A percentile compares a stretch with the other conserved stretches of the same genome.
These are phyloP conservation scores for Entomortierella chlamydospora DNA, from an alignment of 192 early-diverging fungal genomes.

Conservation along the genomic window DNA sequence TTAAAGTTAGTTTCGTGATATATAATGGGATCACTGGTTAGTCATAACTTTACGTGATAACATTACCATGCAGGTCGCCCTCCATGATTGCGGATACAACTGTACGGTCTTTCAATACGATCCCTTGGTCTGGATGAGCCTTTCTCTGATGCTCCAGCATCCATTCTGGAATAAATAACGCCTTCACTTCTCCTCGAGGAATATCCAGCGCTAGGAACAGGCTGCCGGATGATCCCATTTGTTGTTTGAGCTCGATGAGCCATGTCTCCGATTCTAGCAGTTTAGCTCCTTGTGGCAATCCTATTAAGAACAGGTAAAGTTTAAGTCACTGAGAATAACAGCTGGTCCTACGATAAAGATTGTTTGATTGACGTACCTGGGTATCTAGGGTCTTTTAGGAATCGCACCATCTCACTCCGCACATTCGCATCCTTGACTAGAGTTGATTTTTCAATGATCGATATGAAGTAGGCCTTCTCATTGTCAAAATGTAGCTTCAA, in stretches of 20 bases:
- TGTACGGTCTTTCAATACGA: conserved; percentile 19
- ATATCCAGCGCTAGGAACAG: conserved; percentile 45
- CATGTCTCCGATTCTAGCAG: conserved; percentile 32
- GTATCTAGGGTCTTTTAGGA: conserved; percentile 22
- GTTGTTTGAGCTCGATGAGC: conserved; percentile 40
- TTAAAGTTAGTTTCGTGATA: too few relatives aligned
- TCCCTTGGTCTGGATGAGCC: conserved; percentile 1
- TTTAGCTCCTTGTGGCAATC: not conserved
- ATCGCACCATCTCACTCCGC: conserved; percentile 11
- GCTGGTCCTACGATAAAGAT: too few relatives aligned
- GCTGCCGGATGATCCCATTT: conserved; percentile 12
- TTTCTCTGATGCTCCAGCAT: conserved; percentile 14
- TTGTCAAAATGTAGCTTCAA: conserved; percentile 12
- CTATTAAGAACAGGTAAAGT: not conserved
- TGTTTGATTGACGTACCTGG: conserved; percentile 20
- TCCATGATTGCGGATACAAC: conserved; percentile 26
- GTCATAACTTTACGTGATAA: too few relatives aligned
- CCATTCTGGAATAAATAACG: conserved; percentile 29
- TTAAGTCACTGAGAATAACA: too few relatives aligned
- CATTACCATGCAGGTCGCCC: conserved; percentile 26
- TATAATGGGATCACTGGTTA: too few relatives aligned
- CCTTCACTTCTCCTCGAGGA: conserved; percentile 17
- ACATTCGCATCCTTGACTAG: conserved; percentile 20
- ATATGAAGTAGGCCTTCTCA: conserved; percentile 23
- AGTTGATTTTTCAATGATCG: conserved; percentile 28